These are phyloP conservation scores for Nidularia sp. DNA, from an alignment of 768 basidiomycete species.

Conservation along the genomic window DNA sequence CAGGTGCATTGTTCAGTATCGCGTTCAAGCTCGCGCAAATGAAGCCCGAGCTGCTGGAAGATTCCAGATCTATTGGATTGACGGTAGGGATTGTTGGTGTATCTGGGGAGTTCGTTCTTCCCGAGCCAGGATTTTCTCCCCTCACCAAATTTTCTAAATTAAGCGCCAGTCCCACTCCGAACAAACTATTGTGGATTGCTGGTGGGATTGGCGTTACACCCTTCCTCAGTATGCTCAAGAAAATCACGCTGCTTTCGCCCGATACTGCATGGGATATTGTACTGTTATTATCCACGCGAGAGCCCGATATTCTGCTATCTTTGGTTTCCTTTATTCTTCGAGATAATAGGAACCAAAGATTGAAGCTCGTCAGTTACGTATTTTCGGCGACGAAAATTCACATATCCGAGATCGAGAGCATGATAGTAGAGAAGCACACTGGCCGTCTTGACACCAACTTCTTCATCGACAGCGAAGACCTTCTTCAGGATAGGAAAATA, in stretches of 20 bases:
- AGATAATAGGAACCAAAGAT: slow-evolving; percentile 3
- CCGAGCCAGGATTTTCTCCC: slow-evolving; percentile 8
- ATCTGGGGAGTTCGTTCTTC: slow-evolving; percentile 1
- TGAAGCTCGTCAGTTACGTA: slow-evolving; percentile 31
- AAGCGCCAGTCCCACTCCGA: slow-evolving; percentile 3
- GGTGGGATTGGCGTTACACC: slow-evolving; percentile 67
- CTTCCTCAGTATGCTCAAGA: slow-evolving; percentile 49
- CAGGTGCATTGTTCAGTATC: slow-evolving; percentile 49
- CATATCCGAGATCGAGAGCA: slow-evolving; percentile 6
- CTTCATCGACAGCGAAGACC: slow-evolving; percentile 10
- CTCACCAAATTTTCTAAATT: neutral
- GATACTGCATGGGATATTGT: slow-evolving; percentile 30
- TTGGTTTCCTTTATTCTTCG: slow-evolving; percentile 30
- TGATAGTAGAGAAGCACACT: slow-evolving; percentile 8
- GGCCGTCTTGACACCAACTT: slow-evolving; percentile 16
- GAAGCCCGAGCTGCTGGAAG: slow-evolving; percentile 31
- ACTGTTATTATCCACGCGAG: slow-evolving; percentile 47
- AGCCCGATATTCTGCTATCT: slow-evolving; percentile 45
- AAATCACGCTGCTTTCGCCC: slow-evolving; percentile 7
- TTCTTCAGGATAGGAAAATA: slow-evolving; percentile 17
- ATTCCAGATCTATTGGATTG: neutral
- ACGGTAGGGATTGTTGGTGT: neutral
- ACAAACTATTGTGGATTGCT: slow-evolving; percentile 50
- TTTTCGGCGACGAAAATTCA: slow-evolving; percentile 21
- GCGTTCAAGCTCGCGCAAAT: slow-evolving; percentile 33